Evolutionary conservation across 768 basidiomycete species (phyloP), one percentile per base, ranked within the genome.

Genomic region (Termitomyces sp.): DNA sequence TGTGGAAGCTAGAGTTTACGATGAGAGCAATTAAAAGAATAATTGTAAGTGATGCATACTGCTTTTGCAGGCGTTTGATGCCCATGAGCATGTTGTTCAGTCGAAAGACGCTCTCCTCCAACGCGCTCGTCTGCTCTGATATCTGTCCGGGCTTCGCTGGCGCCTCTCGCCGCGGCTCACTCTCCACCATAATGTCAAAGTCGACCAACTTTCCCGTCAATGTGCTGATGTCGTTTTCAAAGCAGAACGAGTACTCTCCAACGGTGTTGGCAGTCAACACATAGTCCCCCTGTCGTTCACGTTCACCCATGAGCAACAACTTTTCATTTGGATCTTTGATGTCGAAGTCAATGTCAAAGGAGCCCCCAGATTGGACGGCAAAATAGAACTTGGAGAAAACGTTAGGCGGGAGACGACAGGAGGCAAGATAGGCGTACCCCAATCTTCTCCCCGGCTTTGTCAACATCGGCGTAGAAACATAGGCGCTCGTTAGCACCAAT

Each of bases 131-230:
- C 64, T 98, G 97, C 60, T 98, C 95, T 13, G 89, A 78, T 37
- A 99, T 85, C 71, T 93, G 91, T 14, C 88, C 88, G 4, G 90
- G 83, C 71, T 94, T 95, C 9, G 89, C 92, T 3, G 95, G 91
- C 2, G 94, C 82, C 67, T 94, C 88, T 51, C 93, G 79, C 51
- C 97, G 80, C 2, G 97, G 97, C 69, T 98, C 96, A 60, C 90
- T 94, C 81, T 99, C 97, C 47, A 94, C 93, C 94, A 98, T 95
- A 74, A 99, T 98, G 72, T 93, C 90, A 69, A 94, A 91, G 74
- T 94, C 92, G 66, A 99, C 83, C 47, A 98, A 83, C 73, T 98
- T 98, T 75, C 94, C 93, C 13, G 92, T 90, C 63, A 97, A 80
- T 4, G 93, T 92, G 26, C 89, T 91, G 82, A 96, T 96, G 77